Evolutionary conservation across 257 asterid species (phyloP), one percentile per base, ranked within the genome.

Genomic region (Prunella vulgaris): DNA sequence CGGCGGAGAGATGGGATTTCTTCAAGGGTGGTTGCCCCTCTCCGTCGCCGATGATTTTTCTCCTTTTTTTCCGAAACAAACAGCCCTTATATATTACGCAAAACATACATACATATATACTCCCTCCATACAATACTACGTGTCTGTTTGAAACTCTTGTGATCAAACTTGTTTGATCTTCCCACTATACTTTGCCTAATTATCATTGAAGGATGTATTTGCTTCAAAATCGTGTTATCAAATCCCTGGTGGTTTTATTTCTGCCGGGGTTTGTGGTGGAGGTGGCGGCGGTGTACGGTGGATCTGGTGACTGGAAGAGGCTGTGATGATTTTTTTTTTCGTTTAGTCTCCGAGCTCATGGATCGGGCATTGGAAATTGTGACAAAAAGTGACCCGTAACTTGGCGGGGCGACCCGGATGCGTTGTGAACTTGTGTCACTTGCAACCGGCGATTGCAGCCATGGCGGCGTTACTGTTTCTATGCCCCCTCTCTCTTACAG

Each of bases 21-120:
- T 62, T 72, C 32, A 69, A 76, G 85, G 88, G 85, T 72, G 82
- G 84, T 86, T 84, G 81, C 81, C 84, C 79, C 74, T 76, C 73
- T 72, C 78, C 78, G 74, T 69, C 3, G 17, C 32, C 60, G 7
- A 22, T 53, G 60, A 53, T 21, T 53, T 53, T 21, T 22, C 32
- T 21, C 60, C 4, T 7, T 0, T 4, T 15, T 51, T 8, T 6
- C 13, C 10, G 7, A 9, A 53, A 53, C 30, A 20, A 53, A 53
- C 60, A 21, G 60, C 60, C 60, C 60, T 53, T 51, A 1, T 10
- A n/a, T 5, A 4, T 14, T n/a, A 5, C 2, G 1, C 10, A 10
- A 10, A 8, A 37, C 42, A 37, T 0, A 37, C 13, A 37, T 10
- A 30, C 35, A 0, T 32, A 35, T 35, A 35, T 35, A 35, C 42